Evolutionary conservation across 192 early-diverging fungal species (phyloP).

Genomic region (Backusella tuberculispora): DNA sequence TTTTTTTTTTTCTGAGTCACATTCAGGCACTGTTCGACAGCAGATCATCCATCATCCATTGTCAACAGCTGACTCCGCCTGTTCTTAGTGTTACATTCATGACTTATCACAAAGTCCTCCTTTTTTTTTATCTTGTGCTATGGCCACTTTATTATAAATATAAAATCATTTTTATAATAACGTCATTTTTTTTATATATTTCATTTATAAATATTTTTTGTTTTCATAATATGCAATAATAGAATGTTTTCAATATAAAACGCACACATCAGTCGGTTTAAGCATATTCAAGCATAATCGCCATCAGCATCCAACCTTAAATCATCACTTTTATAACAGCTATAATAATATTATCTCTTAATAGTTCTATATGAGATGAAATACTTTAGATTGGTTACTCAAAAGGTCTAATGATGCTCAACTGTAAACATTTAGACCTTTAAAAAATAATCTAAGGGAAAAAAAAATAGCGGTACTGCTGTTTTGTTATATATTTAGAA

Average conservation of each 20-base stretch:
- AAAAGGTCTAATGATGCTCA: slow-evolving; percentile 6
- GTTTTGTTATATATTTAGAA: not conserved
- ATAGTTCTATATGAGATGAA: not conserved
- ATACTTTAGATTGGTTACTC: not conserved
- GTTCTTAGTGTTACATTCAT: not conserved
- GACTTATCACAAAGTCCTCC: not conserved
- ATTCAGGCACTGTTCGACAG: slow-evolving; percentile 16
- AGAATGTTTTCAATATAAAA: not conserved
- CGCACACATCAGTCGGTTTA: not conserved
- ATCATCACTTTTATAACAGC: not conserved
- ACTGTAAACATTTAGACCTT: not conserved
- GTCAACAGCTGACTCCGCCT: slow-evolving; percentile 10
- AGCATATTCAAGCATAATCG: not conserved
- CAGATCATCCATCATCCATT: slow-evolving; percentile 3
- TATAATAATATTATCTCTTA: no score
- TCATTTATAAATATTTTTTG: not conserved
- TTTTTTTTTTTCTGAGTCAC: slow-evolving; percentile 15
- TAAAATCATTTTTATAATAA: not conserved
- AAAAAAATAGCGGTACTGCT: not conserved
- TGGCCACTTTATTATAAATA: slow-evolving; percentile 1
- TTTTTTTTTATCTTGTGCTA: slow-evolving; percentile 4
- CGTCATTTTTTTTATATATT: slow-evolving; percentile 5
- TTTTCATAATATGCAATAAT: not conserved
- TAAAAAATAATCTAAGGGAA: not conserved
- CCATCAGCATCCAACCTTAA: no score